Conservation (phyloP, 2,329 filamentous ascomycete genomes). For the Ophiostoma pallidulum region DNA sequence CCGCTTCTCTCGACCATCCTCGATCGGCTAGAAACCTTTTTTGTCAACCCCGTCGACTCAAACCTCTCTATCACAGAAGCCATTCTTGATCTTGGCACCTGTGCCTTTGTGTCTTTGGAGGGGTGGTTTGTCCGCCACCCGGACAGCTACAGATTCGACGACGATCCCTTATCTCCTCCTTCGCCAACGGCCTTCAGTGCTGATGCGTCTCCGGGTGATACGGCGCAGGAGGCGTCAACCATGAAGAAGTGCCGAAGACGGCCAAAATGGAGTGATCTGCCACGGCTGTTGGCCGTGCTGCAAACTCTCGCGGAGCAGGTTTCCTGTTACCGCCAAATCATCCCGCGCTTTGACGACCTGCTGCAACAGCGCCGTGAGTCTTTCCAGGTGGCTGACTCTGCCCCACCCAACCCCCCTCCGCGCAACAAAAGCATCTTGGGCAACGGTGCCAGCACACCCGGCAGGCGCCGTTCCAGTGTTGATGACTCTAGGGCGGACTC, state of each 20-base stretch:
- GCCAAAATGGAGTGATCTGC: conserved; percentile 44
- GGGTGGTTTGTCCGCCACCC: conserved; percentile 81
- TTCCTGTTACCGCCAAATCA: conserved; percentile 48
- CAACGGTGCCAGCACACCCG: conserved; percentile 19
- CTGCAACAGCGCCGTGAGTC: conserved; percentile 56
- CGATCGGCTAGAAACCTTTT: conserved; percentile 65
- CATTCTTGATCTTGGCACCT: conserved; percentile 72
- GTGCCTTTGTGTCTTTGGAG: conserved; percentile 75
- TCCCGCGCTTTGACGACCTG: conserved; percentile 65
- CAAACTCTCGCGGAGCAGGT: conserved; percentile 54
- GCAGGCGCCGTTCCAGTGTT: conserved; percentile 32
- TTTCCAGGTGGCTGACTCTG: conserved; percentile 48
- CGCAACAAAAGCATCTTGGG: background rate
- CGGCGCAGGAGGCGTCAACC: conserved; percentile 24
- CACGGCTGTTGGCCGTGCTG: conserved; percentile 47
- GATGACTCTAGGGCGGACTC: conserved; percentile 41
- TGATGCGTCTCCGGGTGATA: too few species aligned
- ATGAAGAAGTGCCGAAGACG: conserved; percentile 43
- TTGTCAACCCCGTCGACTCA: conserved; percentile 82
- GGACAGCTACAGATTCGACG: conserved; percentile 48
- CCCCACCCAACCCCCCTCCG: conserved; percentile 1
- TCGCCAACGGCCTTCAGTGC: too few species aligned
- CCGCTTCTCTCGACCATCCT: conserved; percentile 56
- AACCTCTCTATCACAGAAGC: conserved; percentile 83
- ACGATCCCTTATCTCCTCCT: conserved; percentile 22